Conservation (phyloP, 2,329 filamentous ascomycete genomes). For the Colletotrichum neosansevieriae region DNA sequence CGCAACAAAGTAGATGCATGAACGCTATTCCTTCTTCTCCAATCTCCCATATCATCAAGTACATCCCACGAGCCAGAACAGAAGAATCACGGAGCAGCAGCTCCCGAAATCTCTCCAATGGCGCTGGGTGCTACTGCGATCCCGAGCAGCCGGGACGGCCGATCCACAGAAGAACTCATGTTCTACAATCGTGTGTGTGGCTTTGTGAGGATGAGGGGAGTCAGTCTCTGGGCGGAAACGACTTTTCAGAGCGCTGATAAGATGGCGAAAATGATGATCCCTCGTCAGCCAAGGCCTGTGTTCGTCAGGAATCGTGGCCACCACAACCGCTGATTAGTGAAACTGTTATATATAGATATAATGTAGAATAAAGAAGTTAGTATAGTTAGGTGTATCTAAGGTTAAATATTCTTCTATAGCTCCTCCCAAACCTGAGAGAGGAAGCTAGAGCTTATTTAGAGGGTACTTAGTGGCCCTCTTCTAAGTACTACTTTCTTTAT, state of each 20-base stretch:
- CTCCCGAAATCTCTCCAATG: constrained; percentile 22
- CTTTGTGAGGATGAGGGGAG: background rate
- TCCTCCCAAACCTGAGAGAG: no score
- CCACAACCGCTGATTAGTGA: background rate
- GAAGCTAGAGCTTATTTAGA: no score
- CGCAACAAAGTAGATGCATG: background rate
- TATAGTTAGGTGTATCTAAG: no score
- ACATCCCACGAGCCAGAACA: background rate
- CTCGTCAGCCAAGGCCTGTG: background rate
- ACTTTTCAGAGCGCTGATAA: background rate
- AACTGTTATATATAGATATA: no score
- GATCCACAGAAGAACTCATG: constrained; percentile 7
- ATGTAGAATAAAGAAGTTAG: no score
- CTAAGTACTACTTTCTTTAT: no score
- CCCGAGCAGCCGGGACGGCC: constrained; percentile 16
- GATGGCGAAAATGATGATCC: no score
- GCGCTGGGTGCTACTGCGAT: background rate
- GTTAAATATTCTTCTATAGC: no score
- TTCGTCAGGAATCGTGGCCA: background rate
- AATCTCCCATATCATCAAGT: no score
- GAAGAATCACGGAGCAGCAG: constrained; percentile 25
- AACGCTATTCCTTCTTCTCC: background rate
- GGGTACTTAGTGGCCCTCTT: no score
- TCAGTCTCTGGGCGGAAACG: background rate
- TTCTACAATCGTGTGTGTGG: background rate